Evolutionary conservation across 129 eudicot genomes (phyloP).

Genomic region (Ambrosia trifida): DNA sequence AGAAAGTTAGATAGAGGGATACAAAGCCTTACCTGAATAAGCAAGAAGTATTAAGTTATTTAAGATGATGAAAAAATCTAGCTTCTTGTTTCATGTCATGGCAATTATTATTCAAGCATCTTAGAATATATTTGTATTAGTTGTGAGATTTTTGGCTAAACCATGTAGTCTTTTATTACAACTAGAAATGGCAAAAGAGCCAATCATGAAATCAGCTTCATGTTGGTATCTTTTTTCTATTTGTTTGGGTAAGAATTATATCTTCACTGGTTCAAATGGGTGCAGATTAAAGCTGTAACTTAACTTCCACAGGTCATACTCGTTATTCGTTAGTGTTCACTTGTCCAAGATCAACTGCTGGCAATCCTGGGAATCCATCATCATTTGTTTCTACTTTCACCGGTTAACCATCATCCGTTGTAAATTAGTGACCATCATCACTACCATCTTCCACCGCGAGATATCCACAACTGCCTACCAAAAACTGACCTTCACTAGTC

Average conservation of each 20-base stretch:
- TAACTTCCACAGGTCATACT: not conserved
- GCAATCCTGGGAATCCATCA: not conserved
- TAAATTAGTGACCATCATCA: slow-evolving; percentile 4
- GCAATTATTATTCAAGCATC: not conserved
- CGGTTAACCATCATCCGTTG: not conserved
- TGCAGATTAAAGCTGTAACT: not conserved
- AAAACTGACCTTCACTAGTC: too few species aligned
- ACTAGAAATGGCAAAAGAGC: not conserved
- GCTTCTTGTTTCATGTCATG: slow-evolving; percentile 20
- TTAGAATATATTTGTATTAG: not conserved
- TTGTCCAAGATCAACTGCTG: too few species aligned
- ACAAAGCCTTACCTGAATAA: slow-evolving; percentile 1
- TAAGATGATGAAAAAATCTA: slow-evolving; percentile 9
- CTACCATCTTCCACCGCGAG: not conserved
- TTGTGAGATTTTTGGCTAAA: slow-evolving; percentile 11
- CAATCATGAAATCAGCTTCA: not conserved
- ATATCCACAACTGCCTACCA: not conserved
- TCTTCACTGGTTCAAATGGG: not conserved
- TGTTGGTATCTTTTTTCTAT: not conserved
- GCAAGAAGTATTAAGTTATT: slow-evolving; percentile 9
- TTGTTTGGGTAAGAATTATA: not conserved
- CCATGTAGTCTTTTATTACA: not conserved
- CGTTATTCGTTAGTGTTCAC: not conserved
- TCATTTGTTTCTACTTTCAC: not conserved
- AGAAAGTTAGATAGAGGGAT: slow-evolving; percentile 9